Evolutionary conservation across 31 red algal species (phyloP).

Genomic region (Bonnemaisonia californica): DNA sequence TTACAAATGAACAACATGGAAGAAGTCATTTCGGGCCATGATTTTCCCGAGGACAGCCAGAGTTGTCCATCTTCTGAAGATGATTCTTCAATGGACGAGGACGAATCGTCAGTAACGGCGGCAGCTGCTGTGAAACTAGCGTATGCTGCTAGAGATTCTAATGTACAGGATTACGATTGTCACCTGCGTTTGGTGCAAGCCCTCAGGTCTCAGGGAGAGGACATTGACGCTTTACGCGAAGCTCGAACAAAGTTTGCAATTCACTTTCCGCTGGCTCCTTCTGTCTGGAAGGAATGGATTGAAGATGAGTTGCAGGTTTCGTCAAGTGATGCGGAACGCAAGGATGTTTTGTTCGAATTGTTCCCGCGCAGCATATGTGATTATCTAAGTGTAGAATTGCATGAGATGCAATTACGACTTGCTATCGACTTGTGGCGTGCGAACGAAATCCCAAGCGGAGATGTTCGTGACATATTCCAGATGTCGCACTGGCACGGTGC

Average conservation of each 20-base stretch:
- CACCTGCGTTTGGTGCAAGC: constrained; percentile 1
- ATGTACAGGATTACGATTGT: background rate
- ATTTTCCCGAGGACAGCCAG: too few species aligned
- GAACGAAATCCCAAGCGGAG: background rate
- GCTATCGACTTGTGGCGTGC: constrained; percentile 17
- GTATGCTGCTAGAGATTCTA: background rate
- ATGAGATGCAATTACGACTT: constrained; percentile 13
- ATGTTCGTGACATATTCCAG: constrained; percentile 12
- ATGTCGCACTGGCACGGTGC: constrained; percentile 5
- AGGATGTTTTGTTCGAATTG: background rate
- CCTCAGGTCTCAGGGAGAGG: constrained; percentile 6
- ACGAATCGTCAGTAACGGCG: background rate
- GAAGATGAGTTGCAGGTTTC: constrained; percentile 46
- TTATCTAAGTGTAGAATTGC: constrained; percentile 30
- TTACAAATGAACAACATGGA: too few species aligned
- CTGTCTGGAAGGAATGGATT: constrained; percentile 38
- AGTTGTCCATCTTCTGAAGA: background rate
- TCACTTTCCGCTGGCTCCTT: constrained; percentile 27
- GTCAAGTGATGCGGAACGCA: background rate
- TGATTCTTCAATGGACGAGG: background rate
- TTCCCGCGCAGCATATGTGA: constrained; percentile 35
- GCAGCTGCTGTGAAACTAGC: background rate
- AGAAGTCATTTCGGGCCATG: too few species aligned
- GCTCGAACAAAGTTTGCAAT: constrained; percentile 44
- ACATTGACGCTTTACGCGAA: constrained; percentile 3